phyloP scores from a whole-genome alignment of 345 rosid species.

The Gossypium turneri region DNA sequence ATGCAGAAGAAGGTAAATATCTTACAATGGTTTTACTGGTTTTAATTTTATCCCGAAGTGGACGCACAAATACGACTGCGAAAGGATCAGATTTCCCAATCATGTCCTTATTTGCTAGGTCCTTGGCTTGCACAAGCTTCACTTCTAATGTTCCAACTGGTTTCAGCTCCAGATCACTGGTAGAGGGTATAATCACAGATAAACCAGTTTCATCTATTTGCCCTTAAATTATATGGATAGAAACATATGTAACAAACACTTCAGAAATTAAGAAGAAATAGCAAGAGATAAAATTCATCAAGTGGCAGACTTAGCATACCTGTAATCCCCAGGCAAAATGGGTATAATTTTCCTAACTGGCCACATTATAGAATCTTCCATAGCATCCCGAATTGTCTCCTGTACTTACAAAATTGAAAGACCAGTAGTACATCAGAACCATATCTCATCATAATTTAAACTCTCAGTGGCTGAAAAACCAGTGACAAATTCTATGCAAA shows the following conservation, averaged over 20 bases:
- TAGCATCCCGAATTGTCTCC: slow-evolving; percentile 79
- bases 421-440: not conserved
- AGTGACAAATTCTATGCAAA: not conserved
- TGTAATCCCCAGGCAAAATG: slow-evolving; percentile 88
- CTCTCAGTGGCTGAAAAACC: not conserved
- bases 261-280: not conserved
- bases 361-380: slow-evolving; percentile 92
- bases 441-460: not conserved
- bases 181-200: slow-evolving; percentile 8
- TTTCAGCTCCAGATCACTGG: slow-evolving; percentile 75
- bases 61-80: slow-evolving; percentile 70
- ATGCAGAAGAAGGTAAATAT: not conserved
- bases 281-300: not conserved
- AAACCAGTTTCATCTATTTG: not conserved
- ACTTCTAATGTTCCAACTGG: slow-evolving; percentile 88
- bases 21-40: slow-evolving; percentile 82
- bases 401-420: slow-evolving; percentile 26
- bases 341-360: slow-evolving; percentile 78
- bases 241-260: not conserved
- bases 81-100: slow-evolving; percentile 94
- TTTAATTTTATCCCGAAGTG: slow-evolving; percentile 57
- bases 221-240: not conserved
- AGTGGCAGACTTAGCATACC: slow-evolving; percentile 34
- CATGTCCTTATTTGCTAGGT: slow-evolving; percentile 72
- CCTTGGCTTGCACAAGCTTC: slow-evolving; percentile 89